Evolutionary conservation across 2,329 filamentous ascomycete genomes (phyloP).

Genomic region (Paramyrothecium sp.): DNA sequence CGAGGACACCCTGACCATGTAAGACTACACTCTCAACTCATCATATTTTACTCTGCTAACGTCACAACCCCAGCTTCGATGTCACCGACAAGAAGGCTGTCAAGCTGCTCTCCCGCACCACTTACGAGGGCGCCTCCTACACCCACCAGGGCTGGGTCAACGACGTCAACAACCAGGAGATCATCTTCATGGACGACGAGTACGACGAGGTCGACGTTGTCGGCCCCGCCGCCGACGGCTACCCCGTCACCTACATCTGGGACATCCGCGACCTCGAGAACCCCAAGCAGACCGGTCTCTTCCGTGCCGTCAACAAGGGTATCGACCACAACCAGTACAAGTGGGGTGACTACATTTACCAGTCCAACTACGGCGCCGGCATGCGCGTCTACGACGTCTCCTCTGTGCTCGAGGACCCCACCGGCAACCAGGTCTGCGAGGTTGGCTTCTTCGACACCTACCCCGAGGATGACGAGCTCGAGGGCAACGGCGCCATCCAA

Average conservation of each 20-base stretch:
- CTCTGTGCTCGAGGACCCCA: constrained; percentile 31
- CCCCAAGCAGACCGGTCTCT: constrained; percentile 36
- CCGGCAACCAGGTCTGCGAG: constrained; percentile 37
- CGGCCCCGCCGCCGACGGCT: constrained; percentile 14
- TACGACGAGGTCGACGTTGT: constrained; percentile 42
- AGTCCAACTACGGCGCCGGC: constrained; percentile 47
- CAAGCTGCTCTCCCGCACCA: constrained; percentile 47
- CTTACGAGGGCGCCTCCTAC: constrained; percentile 52
- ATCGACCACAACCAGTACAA: constrained; percentile 49
- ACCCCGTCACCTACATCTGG: constrained; percentile 42
- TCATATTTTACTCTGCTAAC: constrained; percentile 20
- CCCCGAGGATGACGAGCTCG: constrained; percentile 39
- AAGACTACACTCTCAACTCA: constrained; percentile 48
- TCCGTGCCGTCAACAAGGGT: constrained; percentile 32
- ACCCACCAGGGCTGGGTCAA: constrained; percentile 55
- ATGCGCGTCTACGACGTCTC: constrained; percentile 34
- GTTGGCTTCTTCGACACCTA: constrained; percentile 45
- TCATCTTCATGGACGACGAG: constrained; percentile 49
- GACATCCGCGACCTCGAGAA: constrained; percentile 38
- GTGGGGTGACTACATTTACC: constrained; percentile 37
- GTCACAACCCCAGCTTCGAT: constrained; percentile 11
- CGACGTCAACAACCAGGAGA: constrained; percentile 35
- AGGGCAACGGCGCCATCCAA: neutral
- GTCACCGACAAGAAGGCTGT: constrained; percentile 44
- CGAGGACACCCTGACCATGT: constrained; percentile 9